These are phyloP conservation scores for Chlorella variabilis DNA, from an alignment of 163 green algal species.

Conservation along the genomic window DNA sequence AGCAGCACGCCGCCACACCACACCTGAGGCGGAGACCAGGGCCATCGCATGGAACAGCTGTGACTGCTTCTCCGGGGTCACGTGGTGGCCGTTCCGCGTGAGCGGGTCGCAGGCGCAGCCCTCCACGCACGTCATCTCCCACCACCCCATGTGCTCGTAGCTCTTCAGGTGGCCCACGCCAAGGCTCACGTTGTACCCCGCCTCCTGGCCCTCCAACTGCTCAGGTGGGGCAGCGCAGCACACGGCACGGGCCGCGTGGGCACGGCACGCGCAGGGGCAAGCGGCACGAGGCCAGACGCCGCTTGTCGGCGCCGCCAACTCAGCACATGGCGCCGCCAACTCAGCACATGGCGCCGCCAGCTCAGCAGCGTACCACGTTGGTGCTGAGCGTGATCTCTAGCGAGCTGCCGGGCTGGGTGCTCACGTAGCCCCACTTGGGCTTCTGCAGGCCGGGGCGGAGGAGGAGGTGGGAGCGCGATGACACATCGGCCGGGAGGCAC, in stretches of 20 bases:
- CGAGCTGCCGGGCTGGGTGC: not conserved
- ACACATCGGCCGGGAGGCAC: too few species aligned
- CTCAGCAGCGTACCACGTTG: not conserved
- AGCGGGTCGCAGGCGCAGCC: conserved; percentile 1
- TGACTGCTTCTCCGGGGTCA: not conserved
- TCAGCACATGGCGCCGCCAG: too few species aligned
- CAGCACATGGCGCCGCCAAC: too few species aligned
- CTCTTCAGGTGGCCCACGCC: not conserved
- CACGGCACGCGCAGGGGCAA: too few species aligned
- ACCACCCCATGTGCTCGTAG: conserved; percentile 6
- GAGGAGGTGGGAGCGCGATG: too few species aligned
- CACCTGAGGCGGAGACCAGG: not conserved
- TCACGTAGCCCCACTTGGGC: conserved; percentile 9
- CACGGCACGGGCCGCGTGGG: too few species aligned
- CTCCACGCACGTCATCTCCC: not conserved
- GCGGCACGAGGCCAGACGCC: too few species aligned
- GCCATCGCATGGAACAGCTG: not conserved
- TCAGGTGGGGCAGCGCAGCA: too few species aligned
- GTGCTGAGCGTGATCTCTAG: not conserved
- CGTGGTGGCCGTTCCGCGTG: not conserved
- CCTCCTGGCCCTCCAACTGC: not conserved
- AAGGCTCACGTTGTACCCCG: not conserved
- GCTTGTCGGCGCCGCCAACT: too few species aligned
- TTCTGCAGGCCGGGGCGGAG: not conserved
- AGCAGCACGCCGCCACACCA: not conserved